phyloP scores from a whole-genome alignment of 2,329 filamentous ascomycete genomes.

The Stachybotrys chartarum region DNA sequence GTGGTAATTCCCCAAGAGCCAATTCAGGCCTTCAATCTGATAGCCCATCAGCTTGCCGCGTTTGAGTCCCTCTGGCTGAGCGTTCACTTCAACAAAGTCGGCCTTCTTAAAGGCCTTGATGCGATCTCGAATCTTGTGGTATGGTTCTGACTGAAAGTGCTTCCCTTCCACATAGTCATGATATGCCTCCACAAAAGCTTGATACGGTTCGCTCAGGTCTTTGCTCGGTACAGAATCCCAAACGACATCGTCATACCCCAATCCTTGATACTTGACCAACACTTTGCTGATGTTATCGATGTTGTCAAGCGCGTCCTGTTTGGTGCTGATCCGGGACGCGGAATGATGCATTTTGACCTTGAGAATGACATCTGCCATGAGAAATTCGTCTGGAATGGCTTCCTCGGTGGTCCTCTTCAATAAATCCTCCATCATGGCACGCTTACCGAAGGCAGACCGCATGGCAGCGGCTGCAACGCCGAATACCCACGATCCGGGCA shows the following conservation, averaged over 20 bases:
- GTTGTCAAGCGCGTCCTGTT: slow-evolving; percentile 63
- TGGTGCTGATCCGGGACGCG: slow-evolving; percentile 45
- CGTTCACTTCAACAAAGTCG: slow-evolving; percentile 61
- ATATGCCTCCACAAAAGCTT: slow-evolving; percentile 76
- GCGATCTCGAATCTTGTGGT: slow-evolving; percentile 56
- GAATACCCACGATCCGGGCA: slow-evolving; percentile 83
- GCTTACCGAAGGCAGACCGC: slow-evolving; percentile 70
- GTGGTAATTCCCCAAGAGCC: slow-evolving; percentile 89
- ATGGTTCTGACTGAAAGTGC: slow-evolving; percentile 54
- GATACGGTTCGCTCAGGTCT: slow-evolving; percentile 60
- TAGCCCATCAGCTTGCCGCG: slow-evolving; percentile 88
- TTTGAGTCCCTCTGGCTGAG: slow-evolving; percentile 66
- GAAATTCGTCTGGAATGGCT: slow-evolving; percentile 80
- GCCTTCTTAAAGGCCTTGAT: slow-evolving; percentile 59
- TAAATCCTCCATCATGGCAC: slow-evolving; percentile 49
- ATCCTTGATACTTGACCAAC: slow-evolving; percentile 85
- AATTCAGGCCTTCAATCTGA: slow-evolving; percentile 88
- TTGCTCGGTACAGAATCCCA: slow-evolving; percentile 76
- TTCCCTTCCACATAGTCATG: slow-evolving; percentile 76
- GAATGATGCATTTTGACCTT: slow-evolving; percentile 53
- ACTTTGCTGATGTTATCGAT: slow-evolving; percentile 67
- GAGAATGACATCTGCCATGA: slow-evolving; percentile 84
- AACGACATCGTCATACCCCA: slow-evolving; percentile 83
- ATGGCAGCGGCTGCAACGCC: slow-evolving; percentile 57
- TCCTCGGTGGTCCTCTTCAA: slow-evolving; percentile 64